Conservation (phyloP, 805 yeast species). For the Cyberlindnera xylosilytica region DNA sequence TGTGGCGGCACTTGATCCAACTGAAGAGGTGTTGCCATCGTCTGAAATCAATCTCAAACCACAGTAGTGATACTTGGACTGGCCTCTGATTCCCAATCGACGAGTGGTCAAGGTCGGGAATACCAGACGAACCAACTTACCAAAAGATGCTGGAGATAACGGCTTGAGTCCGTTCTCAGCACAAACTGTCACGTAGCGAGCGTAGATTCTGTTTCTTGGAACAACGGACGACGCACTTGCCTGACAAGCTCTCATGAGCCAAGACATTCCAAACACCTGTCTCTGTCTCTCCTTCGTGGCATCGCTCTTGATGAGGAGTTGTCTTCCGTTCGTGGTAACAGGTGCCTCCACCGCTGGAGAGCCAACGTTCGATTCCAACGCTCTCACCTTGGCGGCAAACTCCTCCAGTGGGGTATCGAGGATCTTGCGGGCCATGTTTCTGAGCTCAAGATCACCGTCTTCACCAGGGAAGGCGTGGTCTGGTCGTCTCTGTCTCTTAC, state of each 20-base stretch:
- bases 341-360: constrained; percentile 21
- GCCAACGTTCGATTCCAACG: constrained; percentile 33
- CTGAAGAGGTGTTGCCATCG: constrained; percentile 23
- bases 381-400: constrained; percentile 42
- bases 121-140: constrained; percentile 60
- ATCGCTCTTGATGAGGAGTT: constrained; percentile 20
- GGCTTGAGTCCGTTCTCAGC: constrained; percentile 53
- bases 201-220: constrained; percentile 66
- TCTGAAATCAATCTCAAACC: constrained; percentile 54
- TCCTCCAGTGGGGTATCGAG: constrained; percentile 36
- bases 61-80: constrained; percentile 77
- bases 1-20: constrained; percentile 23
- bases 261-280: constrained; percentile 79
- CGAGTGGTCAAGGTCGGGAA: constrained; percentile 68
- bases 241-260: constrained; percentile 68
- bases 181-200: constrained; percentile 58
- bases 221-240: constrained; percentile 48
- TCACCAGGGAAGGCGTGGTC: constrained; percentile 28
- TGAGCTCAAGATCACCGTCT: constrained; percentile 37
- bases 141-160: constrained; percentile 73
- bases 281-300: constrained; percentile 50
- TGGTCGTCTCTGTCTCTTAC: constrained; percentile 26
- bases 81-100: constrained; percentile 75
- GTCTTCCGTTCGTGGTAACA: constrained; percentile 27
- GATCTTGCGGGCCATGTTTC: constrained; percentile 32